Evolutionary conservation across 2,329 filamentous ascomycete genomes (phyloP).

Genomic region (Xylaria arbuscula): DNA sequence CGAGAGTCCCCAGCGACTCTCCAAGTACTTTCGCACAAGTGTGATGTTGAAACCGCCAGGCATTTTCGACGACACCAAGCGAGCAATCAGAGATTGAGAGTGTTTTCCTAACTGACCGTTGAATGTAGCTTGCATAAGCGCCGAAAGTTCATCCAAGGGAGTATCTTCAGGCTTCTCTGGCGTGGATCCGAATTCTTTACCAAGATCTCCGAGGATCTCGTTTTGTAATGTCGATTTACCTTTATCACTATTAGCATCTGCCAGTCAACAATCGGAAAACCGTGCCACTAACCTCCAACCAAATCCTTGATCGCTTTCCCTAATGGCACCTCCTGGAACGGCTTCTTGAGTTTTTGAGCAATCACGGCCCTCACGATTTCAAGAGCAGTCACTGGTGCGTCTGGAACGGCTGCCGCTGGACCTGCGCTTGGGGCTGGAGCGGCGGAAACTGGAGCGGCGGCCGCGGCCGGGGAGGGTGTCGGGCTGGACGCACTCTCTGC

Average conservation of each 20-base stretch:
- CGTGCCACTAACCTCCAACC: conserved; percentile 80
- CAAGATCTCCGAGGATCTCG: conserved; percentile 96
- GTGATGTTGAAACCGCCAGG: conserved; percentile 99
- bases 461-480: conserved; percentile 61
- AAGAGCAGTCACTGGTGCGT: conserved; percentile 86
- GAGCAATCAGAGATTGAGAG: conserved; percentile 89
- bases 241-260: conserved; percentile 52
- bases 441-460: conserved; percentile 62
- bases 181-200: conserved; percentile 98
- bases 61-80: conserved; percentile 98
- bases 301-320: conserved; percentile 99
- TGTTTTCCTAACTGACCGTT: conserved; percentile 98
- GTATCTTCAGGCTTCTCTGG: conserved; percentile 99
- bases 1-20: conserved; percentile 90
- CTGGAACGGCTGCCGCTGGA: conserved; percentile 85
- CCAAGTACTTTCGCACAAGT: conserved; percentile 91
- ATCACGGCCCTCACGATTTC: conserved; percentile 91
- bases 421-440: conserved; percentile 77
- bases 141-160: conserved; percentile 93
- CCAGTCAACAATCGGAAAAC: not conserved
- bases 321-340: conserved; percentile 85
- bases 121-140: conserved; percentile 97
- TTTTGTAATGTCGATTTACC: conserved; percentile 99
- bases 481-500: conserved; percentile 54
- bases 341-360: conserved; percentile 98